Evolutionary conservation across 805 yeast species (phyloP).

Genomic region (Teunomyces gatunensis): DNA sequence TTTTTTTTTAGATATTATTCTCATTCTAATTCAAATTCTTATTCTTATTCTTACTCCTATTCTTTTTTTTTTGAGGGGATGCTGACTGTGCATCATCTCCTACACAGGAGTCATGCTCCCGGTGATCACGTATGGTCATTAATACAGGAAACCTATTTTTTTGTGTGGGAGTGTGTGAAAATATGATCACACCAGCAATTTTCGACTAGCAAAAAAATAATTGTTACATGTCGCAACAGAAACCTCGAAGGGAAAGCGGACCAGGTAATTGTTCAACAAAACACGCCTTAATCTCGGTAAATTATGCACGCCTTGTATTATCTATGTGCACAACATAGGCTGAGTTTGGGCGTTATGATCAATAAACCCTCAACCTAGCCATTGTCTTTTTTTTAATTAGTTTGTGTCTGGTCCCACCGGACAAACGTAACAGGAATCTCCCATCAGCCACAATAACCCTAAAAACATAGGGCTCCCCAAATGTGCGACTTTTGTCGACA

Average conservation of each 20-base stretch:
- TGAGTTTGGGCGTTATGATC: neutral
- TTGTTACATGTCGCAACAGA: neutral
- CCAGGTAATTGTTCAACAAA: neutral
- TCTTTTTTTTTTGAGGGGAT: no score
- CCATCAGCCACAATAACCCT: constrained; percentile 2
- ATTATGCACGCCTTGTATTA: neutral
- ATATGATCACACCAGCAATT: neutral
- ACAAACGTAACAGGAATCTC: no score
- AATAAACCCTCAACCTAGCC: neutral
- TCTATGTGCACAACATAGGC: neutral
- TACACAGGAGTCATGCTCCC: no score
- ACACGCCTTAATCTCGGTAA: neutral
- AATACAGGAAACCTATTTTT: neutral
- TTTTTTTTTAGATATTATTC: neutral
- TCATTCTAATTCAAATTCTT: no score
- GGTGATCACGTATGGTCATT: no score
- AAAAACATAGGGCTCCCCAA: neutral
- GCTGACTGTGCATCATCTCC: no score
- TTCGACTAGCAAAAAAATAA: neutral
- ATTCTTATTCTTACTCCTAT: no score
- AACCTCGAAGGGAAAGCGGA: neutral
- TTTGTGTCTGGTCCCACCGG: no score
- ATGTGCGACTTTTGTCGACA: constrained; percentile 4
- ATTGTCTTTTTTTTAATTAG: neutral
- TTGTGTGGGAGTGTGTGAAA: neutral